Conservation (phyloP, 257 asterid genomes). For the Solanum megistacrolobum region DNA sequence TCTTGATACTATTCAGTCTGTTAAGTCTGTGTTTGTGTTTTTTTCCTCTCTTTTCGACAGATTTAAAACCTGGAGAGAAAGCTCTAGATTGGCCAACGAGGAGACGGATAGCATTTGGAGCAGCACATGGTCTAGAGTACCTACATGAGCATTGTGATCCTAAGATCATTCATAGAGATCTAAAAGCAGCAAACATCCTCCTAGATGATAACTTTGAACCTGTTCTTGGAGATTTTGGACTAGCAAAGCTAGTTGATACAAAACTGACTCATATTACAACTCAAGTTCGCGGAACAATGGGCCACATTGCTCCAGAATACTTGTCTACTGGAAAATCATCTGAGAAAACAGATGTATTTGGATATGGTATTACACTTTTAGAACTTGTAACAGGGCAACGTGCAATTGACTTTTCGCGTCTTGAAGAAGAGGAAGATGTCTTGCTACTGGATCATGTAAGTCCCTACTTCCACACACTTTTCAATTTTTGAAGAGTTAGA, state of each 20-base stretch:
- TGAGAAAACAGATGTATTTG: constrained; percentile 84
- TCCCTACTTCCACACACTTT: not conserved
- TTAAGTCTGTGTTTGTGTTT: not conserved
- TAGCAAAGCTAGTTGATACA: constrained; percentile 70
- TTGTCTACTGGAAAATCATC: constrained; percentile 85
- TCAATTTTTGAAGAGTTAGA: not conserved
- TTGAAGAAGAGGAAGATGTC: constrained; percentile 93
- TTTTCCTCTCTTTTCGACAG: constrained; percentile 11
- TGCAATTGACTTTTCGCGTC: constrained; percentile 80
- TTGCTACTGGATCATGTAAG: constrained; percentile 81
- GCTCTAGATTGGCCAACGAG: constrained; percentile 72
- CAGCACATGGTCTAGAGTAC: constrained; percentile 90
- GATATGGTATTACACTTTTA: constrained; percentile 81
- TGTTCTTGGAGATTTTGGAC: constrained; percentile 86
- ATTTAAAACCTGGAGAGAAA: constrained; percentile 67
- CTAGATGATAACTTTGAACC: constrained; percentile 67
- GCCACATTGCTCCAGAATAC: constrained; percentile 91
- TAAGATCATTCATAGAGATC: constrained; percentile 76
- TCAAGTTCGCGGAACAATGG: constrained; percentile 95
- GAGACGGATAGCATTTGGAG: constrained; percentile 71
- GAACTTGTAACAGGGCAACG: constrained; percentile 88
- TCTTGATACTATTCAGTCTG: not conserved
- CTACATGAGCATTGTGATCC: constrained; percentile 89
- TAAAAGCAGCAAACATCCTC: constrained; percentile 91
- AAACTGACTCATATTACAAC: constrained; percentile 74